Conservation (phyloP, 2,329 filamentous ascomycete species). For the Coniosporium tulheliwenetii region DNA sequence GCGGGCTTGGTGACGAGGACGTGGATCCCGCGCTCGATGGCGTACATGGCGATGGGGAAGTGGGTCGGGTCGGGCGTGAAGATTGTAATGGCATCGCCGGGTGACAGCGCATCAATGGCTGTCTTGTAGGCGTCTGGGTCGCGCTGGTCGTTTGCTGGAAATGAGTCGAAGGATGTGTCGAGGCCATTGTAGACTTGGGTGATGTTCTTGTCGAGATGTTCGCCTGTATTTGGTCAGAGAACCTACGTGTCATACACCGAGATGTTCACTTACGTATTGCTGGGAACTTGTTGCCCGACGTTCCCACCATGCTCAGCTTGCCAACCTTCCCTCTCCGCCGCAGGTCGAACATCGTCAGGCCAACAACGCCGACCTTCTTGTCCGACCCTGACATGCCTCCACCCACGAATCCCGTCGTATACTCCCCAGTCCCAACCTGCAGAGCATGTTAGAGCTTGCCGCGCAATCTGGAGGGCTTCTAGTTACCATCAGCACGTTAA, state of each 20-base stretch:
- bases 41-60: constrained; percentile 82
- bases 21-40: constrained; percentile 75
- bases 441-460: not conserved
- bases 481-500: constrained; percentile 32
- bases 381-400: constrained; percentile 71
- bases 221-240: constrained; percentile 31
- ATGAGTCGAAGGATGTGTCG: constrained; percentile 75
- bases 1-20: constrained; percentile 91
- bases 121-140: constrained; percentile 76
- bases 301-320: constrained; percentile 76
- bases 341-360: constrained; percentile 77
- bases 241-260: not conserved
- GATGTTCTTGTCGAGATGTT: constrained; percentile 81
- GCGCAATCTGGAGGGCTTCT: not conserved
- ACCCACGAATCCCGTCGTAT: constrained; percentile 89
- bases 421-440: constrained; percentile 82
- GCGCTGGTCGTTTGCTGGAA: constrained; percentile 53
- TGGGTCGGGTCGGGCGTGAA: constrained; percentile 92
- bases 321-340: constrained; percentile 77
- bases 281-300: constrained; percentile 77
- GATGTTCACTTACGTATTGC: constrained; percentile 54
- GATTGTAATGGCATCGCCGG: constrained; percentile 83
- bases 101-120: constrained; percentile 68
- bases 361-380: constrained; percentile 93
- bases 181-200: constrained; percentile 74